Percentiles rank a stretch among this genome's conserved stretches.
phyloP scores from a whole-genome alignment of 129 eudicot genomes.

The Chrysanthemum lavandulifolium region DNA sequence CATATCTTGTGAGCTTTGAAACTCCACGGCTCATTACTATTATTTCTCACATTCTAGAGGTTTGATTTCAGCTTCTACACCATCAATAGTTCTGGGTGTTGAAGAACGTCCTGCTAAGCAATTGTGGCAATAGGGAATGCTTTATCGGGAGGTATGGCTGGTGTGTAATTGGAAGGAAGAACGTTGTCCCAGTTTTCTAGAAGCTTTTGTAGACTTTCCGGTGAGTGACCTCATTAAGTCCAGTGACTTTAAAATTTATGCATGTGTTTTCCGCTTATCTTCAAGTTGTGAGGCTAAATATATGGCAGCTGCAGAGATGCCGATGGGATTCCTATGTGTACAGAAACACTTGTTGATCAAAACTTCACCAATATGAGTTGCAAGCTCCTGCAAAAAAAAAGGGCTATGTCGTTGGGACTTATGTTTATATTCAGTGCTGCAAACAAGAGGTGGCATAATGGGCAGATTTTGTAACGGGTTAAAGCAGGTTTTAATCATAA shows the following conservation, averaged over 20 bases:
- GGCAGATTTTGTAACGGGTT: background rate
- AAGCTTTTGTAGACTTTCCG: constrained; percentile 91
- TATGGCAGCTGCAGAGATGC: constrained; percentile 99
- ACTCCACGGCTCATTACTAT: constrained; percentile 43
- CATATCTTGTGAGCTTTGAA: constrained; percentile 46
- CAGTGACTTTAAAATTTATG: constrained; percentile 94
- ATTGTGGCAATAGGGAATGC: constrained; percentile 93
- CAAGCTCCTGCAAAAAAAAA: constrained; percentile 67
- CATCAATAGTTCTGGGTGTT: constrained; percentile 53
- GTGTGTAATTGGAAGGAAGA: constrained; percentile 90
- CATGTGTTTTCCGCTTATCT: constrained; percentile 96
- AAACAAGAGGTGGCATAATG: background rate
- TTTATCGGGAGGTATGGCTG: constrained; percentile 93
- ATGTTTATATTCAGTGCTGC: background rate
- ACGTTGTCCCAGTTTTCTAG: constrained; percentile 97
- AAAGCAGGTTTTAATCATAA: background rate
- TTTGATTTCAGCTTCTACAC: constrained; percentile 47
- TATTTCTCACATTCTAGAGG: constrained; percentile 46
- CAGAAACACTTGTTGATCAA: constrained; percentile 98
- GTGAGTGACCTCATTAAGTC: constrained; percentile 93
- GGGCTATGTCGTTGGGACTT: background rate
- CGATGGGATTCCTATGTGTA: constrained; percentile 93
- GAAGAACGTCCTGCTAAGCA: constrained; percentile 72
- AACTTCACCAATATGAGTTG: constrained; percentile 97
- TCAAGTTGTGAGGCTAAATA: constrained; percentile 92